phyloP scores from a whole-genome alignment of 805 yeast species.

The Sungouiella blattae region DNA sequence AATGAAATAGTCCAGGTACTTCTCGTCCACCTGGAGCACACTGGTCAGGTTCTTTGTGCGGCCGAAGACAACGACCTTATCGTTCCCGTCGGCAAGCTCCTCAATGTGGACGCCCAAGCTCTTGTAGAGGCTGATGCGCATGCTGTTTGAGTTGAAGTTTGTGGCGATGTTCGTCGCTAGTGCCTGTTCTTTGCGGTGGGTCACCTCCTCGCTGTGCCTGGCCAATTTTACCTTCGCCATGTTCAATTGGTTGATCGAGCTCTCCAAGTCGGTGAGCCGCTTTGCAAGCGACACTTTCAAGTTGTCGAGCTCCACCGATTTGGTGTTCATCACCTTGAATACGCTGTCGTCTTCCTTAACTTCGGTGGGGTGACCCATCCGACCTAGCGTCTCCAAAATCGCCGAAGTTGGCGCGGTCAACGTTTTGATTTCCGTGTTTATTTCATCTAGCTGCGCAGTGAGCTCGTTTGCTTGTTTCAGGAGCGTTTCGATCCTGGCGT shows the following conservation, averaged over 20 bases:
- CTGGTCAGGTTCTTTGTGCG: constrained; percentile 44
- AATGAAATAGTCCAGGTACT: constrained; percentile 64
- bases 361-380: constrained; percentile 21
- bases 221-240: constrained; percentile 34
- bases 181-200: constrained; percentile 24
- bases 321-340: constrained; percentile 23
- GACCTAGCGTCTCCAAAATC: constrained; percentile 18
- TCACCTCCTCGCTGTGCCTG: constrained; percentile 36
- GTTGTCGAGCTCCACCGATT: constrained; percentile 37
- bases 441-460: constrained; percentile 10
- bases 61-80: constrained; percentile 48
- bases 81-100: constrained; percentile 18
- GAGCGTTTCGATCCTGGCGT: constrained; percentile 17
- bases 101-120: constrained; percentile 56
- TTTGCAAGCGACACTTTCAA: constrained; percentile 51
- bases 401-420: constrained; percentile 21
- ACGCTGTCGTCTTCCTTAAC: constrained; percentile 18
- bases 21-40: constrained; percentile 48
- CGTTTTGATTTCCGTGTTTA: constrained; percentile 16
- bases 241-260: constrained; percentile 34
- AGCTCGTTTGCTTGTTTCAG: constrained; percentile 10
- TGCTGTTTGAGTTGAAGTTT: constrained; percentile 41
- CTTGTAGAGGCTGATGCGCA: constrained; percentile 59
- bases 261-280: constrained; percentile 47
- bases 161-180: constrained; percentile 27